Evolutionary conservation across 257 asterid species (phyloP).

Genomic region (Capsicum rhomboideum): DNA sequence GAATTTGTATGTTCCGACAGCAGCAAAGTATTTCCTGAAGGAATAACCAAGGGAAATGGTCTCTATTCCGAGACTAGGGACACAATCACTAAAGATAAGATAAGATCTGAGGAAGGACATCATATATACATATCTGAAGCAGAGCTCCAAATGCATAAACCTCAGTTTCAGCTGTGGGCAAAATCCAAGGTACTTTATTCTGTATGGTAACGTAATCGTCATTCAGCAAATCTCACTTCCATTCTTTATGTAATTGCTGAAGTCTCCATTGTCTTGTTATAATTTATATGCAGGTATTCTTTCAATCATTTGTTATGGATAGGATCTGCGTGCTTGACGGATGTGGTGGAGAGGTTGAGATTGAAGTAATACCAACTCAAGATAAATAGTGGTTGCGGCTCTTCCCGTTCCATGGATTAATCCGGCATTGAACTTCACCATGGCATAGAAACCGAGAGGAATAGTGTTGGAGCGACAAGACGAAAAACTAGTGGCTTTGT

Average conservation of each 20-base stretch:
- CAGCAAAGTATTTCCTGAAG: conserved; percentile 66
- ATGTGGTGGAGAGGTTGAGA: too few relatives aligned
- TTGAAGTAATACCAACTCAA: too few relatives aligned
- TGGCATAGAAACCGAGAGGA: too few relatives aligned
- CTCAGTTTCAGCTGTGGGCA: conserved; percentile 56
- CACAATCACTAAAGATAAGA: conserved; percentile 14
- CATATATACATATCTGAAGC: conserved; percentile 75
- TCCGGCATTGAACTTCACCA: too few relatives aligned
- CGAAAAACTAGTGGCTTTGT: too few relatives aligned
- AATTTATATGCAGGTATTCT: too few relatives aligned
- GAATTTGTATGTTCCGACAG: conserved; percentile 51
- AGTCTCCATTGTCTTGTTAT: conserved; percentile 4
- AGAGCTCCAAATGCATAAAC: conserved; percentile 75
- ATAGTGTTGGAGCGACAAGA: too few relatives aligned
- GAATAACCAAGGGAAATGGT: conserved; percentile 21
- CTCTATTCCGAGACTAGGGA: conserved; percentile 13
- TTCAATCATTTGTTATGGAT: too few relatives aligned
- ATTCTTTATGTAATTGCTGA: conserved; percentile 1
- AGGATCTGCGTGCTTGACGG: too few relatives aligned
- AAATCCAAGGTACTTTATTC: conserved; percentile 51
- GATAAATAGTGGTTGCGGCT: too few relatives aligned
- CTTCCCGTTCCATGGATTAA: too few relatives aligned
- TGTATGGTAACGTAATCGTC: not conserved
- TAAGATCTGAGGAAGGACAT: conserved; percentile 34
- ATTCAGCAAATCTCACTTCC: not conserved